Evolutionary conservation across 768 basidiomycete genomes (phyloP).

Genomic region (Rhizopogon vulgaris): DNA sequence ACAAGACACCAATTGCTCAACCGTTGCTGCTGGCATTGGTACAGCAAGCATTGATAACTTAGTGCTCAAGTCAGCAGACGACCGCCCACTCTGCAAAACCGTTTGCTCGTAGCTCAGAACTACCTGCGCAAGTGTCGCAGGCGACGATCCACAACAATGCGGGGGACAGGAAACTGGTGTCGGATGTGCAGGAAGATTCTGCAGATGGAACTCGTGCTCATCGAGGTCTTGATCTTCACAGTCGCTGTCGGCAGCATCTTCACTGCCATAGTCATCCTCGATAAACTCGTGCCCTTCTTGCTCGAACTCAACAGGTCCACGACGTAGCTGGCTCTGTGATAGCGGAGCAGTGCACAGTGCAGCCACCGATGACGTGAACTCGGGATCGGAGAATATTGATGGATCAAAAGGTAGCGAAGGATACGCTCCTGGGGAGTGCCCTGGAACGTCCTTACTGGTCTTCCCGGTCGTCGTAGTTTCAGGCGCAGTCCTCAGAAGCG

Average conservation of each 20-base stretch:
- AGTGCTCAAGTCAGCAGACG: slow-evolving; percentile 16
- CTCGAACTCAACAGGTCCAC: slow-evolving; percentile 29
- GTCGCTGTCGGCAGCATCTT: slow-evolving; percentile 39
- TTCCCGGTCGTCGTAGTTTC: slow-evolving; percentile 18
- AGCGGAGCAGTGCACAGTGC: slow-evolving; percentile 24
- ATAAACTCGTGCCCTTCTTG: slow-evolving; percentile 29
- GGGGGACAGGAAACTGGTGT: slow-evolving; percentile 10
- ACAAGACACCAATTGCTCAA: slow-evolving; percentile 14
- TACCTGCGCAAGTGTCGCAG: slow-evolving; percentile 30
- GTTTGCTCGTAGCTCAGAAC: slow-evolving; percentile 36
- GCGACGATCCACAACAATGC: slow-evolving; percentile 9
- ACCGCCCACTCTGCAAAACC: slow-evolving; percentile 11
- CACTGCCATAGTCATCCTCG: slow-evolving; percentile 42
- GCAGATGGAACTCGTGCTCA: slow-evolving; percentile 22
- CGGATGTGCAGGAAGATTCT: slow-evolving; percentile 18
- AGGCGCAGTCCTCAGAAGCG: slow-evolving; percentile 28
- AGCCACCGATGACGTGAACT: slow-evolving; percentile 42
- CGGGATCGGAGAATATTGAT: slow-evolving; percentile 48
- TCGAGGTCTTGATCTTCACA: slow-evolving; percentile 33
- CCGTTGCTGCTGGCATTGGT: slow-evolving; percentile 4
- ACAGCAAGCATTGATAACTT: slow-evolving; percentile 21
- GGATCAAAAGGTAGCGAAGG: slow-evolving; percentile 44
- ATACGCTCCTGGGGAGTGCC: slow-evolving; percentile 37
- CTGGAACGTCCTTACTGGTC: slow-evolving; percentile 21
- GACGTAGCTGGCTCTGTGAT: slow-evolving; percentile 25